Evolutionary conservation across 179 eudicot genomes (phyloP).

Genomic region (Beta corolliflora): DNA sequence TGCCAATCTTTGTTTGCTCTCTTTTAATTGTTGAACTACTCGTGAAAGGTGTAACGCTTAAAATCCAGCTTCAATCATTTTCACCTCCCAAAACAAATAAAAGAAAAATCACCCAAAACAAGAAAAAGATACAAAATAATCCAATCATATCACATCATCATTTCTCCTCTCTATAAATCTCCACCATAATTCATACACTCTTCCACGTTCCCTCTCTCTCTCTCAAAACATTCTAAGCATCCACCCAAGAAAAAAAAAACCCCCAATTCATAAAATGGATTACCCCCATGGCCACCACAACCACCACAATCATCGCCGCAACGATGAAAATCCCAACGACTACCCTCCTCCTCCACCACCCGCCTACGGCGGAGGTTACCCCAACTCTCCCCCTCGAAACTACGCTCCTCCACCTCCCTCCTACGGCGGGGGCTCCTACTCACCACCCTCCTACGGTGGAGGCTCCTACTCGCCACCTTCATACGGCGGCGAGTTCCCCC

Average conservation of each 20-base stretch:
- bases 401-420: slow-evolving; percentile 17
- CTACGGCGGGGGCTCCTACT: neutral
- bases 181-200: too few species aligned
- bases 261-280: slow-evolving; percentile 13
- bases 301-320: slow-evolving; percentile 30
- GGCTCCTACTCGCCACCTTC: slow-evolving; percentile 9
- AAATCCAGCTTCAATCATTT: neutral
- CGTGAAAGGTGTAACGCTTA: neutral
- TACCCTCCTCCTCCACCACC: slow-evolving; percentile 16
- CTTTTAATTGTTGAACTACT: neutral
- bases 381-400: slow-evolving; percentile 15
- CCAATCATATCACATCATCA: too few species aligned
- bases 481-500: too few species aligned
- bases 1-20: neutral
- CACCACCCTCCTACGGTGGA: neutral
- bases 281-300: slow-evolving; percentile 30
- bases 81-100: neutral
- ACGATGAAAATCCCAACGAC: slow-evolving; percentile 8
- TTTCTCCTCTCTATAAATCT: neutral
- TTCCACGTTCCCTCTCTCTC: too few species aligned
- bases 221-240: too few species aligned
- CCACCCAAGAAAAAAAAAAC: neutral
- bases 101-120: too few species aligned
- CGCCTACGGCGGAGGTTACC: neutral
- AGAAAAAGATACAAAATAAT: too few species aligned